A percentile compares a stretch with the other conserved stretches of the same genome.
Evolutionary conservation across 495 filamentous ascomycete genomes (phyloP).

Genomic region (Aspergillus carlsbadensis): DNA sequence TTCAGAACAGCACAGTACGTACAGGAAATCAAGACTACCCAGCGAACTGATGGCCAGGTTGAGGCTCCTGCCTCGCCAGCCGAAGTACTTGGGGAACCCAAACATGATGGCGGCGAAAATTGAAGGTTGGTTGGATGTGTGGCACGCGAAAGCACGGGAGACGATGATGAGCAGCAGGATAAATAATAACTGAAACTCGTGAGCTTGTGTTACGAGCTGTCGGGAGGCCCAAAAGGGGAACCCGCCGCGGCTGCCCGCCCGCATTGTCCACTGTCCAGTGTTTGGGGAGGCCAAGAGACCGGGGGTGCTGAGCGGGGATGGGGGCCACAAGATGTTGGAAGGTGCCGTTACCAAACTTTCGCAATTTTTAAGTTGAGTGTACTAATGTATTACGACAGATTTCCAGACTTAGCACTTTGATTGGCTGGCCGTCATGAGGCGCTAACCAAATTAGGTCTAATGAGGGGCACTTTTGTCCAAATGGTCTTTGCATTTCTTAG

Average conservation of each 20-base stretch:
- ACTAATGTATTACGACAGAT: too few relatives aligned
- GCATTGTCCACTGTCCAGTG: neutral
- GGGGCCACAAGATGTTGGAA: too few relatives aligned
- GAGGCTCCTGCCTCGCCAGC: constrained; percentile 59
- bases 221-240: constrained; percentile 28
- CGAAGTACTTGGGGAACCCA: constrained; percentile 52
- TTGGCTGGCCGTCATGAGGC: too few relatives aligned
- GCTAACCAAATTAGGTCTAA: too few relatives aligned
- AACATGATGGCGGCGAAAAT: constrained; percentile 33
- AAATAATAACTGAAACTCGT: constrained; percentile 23
- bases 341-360: too few relatives aligned
- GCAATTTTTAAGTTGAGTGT: too few relatives aligned
- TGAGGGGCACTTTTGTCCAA: too few relatives aligned
- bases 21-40: constrained; percentile 67
- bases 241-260: constrained; percentile 12
- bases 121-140: neutral
- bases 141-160: neutral
- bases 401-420: too few relatives aligned
- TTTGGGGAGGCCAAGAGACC: constrained; percentile 10
- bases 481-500: too few relatives aligned
- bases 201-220: neutral
- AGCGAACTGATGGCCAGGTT: constrained; percentile 66
- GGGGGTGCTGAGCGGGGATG: constrained; percentile 1
- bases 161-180: constrained; percentile 18
- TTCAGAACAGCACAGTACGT: too few relatives aligned